A percentile compares a stretch with the other conserved stretches of the same genome.
phyloP scores from a whole-genome alignment of 106 monocot genomes.

The Dioscorea zingiberensis region DNA sequence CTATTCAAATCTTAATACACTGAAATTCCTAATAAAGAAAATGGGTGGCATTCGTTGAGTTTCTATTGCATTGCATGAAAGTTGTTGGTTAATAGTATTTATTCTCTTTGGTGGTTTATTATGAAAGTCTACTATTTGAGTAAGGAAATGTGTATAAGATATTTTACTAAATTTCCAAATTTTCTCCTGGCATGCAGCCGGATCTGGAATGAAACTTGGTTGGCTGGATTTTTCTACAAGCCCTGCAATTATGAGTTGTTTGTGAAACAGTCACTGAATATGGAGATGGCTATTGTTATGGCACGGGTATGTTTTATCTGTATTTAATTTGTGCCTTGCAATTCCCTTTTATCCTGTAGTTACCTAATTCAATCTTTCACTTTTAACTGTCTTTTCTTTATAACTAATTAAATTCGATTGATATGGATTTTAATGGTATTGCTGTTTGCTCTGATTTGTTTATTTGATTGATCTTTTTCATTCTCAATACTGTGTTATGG shows the following conservation, averaged over 20 bases:
- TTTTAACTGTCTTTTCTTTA: not conserved
- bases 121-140: too few relatives aligned
- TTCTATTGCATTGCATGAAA: too few relatives aligned
- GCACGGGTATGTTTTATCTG: constrained; percentile 65
- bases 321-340: too few relatives aligned
- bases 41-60: too few relatives aligned
- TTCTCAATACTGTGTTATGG: not conserved
- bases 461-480: not conserved
- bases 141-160: too few relatives aligned
- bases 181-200: constrained; percentile 45
- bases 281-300: constrained; percentile 98
- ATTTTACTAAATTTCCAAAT: not conserved
- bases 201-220: constrained; percentile 95
- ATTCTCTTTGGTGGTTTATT: too few relatives aligned
- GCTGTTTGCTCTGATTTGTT: not conserved
- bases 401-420: not conserved
- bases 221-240: constrained; percentile 86
- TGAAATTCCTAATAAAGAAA: too few relatives aligned
- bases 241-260: constrained; percentile 94
- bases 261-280: constrained; percentile 93
- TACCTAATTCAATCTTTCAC: too few relatives aligned
- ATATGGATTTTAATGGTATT: not conserved
- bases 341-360: too few relatives aligned
- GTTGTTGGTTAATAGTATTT: too few relatives aligned
- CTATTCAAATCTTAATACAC: too few relatives aligned